Conservation (phyloP, 2,329 filamentous ascomycete genomes). For the Fusarium sambucinum region DNA sequence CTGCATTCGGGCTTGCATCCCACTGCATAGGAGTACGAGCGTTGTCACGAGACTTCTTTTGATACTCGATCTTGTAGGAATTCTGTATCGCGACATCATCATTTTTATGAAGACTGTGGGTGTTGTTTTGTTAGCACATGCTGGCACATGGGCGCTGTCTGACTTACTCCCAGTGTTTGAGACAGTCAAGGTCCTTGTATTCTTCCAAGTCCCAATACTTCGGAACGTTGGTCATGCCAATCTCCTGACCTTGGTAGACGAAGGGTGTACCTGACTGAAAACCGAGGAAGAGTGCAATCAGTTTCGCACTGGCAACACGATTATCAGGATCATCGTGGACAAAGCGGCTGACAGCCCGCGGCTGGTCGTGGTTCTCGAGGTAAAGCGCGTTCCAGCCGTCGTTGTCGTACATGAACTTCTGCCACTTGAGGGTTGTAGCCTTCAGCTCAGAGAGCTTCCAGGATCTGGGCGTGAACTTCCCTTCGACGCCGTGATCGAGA, state of each 20-base stretch:
- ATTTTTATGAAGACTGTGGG: constrained; percentile 53
- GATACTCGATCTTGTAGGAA: constrained; percentile 59
- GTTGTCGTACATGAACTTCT: constrained; percentile 69
- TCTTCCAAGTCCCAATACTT: constrained; percentile 70
- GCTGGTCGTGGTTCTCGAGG: constrained; percentile 75
- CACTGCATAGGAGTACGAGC: constrained; percentile 80
- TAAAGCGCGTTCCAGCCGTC: constrained; percentile 75
- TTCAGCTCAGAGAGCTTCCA: constrained; percentile 67
- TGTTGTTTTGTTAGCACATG: constrained; percentile 8
- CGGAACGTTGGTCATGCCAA: constrained; percentile 75
- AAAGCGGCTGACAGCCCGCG: constrained; percentile 69
- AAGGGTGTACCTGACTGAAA: constrained; percentile 73
- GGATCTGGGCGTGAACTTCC: constrained; percentile 58
- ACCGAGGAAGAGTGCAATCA: constrained; percentile 68
- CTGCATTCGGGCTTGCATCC: constrained; percentile 69
- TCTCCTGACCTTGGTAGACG: constrained; percentile 77
- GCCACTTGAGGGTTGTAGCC: constrained; percentile 67
- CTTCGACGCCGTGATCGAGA: constrained; percentile 59
- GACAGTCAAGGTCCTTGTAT: constrained; percentile 75
- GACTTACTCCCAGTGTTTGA: constrained; percentile 63
- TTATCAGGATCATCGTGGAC: constrained; percentile 62
- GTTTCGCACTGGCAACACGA: constrained; percentile 66
- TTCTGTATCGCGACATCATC: constrained; percentile 55
- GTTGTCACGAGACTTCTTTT: constrained; percentile 75
- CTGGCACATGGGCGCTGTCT: background rate